Conservation (phyloP, 257 asterid genomes). For the Solanum megistacrolobum region DNA sequence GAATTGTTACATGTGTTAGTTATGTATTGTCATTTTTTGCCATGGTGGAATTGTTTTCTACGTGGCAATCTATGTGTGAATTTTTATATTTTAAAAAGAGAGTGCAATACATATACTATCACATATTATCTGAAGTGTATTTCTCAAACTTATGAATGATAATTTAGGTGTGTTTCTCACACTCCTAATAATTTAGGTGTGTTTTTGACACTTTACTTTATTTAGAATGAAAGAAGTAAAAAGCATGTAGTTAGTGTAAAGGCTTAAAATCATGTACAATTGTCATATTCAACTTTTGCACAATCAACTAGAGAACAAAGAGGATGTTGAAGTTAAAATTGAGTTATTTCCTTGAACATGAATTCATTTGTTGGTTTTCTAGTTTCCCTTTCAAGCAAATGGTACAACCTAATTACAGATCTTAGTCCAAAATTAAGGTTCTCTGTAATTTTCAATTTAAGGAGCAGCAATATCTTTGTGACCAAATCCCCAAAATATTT, state of each 20-base stretch:
- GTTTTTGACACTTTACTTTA: too few relatives aligned
- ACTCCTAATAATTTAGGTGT: too few relatives aligned
- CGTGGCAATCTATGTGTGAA: too few relatives aligned
- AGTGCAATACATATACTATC: too few relatives aligned
- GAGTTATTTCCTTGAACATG: background rate
- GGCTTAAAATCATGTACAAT: background rate
- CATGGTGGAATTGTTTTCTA: background rate
- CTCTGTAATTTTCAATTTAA: background rate
- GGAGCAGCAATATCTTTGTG: background rate
- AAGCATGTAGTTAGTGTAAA: background rate
- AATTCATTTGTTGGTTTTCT: background rate
- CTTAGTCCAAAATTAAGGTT: background rate
- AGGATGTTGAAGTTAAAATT: background rate
- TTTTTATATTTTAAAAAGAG: too few relatives aligned
- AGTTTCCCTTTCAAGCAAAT: background rate
- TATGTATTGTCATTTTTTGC: background rate
- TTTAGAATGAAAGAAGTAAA: background rate
- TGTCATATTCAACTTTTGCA: background rate
- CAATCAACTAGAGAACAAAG: background rate
- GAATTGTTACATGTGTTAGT: background rate
- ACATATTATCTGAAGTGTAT: too few relatives aligned
- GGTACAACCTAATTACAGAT: too few relatives aligned
- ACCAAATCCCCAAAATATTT: background rate
- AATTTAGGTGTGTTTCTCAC: too few relatives aligned
- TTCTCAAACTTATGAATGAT: too few relatives aligned